These are phyloP conservation scores for Aegilops longissima DNA, from an alignment of 176 grass and related monocot genomes.

Conservation along the genomic window DNA sequence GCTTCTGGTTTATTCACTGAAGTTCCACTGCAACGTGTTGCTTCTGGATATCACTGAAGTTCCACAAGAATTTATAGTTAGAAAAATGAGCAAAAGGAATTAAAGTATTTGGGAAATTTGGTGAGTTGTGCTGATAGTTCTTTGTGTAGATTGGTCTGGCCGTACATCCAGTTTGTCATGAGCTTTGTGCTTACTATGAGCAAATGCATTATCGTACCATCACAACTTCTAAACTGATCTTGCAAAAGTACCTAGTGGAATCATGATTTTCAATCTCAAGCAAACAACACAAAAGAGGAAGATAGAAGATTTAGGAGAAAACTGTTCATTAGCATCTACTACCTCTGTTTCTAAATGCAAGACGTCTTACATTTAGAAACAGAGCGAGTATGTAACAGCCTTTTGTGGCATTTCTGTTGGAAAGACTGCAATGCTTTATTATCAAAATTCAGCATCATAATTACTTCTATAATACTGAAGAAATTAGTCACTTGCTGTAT, in stretches of 20 bases:
- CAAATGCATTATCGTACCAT: not conserved
- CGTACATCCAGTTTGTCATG: not conserved
- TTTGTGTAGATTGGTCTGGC: not conserved
- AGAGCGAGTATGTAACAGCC: not conserved
- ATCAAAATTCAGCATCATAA: constrained; percentile 36
- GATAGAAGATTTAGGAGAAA: not conserved
- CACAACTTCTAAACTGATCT: constrained; percentile 1
- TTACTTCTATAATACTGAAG: constrained; percentile 36
- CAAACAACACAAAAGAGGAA: not conserved
- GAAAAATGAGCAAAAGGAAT: not conserved
- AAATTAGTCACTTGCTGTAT: constrained; percentile 45
- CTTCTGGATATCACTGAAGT: not conserved
- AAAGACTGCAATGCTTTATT: constrained; percentile 16
- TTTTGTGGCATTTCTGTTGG: not conserved
- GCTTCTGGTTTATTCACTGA: no score
- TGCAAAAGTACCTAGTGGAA: not conserved
- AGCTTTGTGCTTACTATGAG: not conserved
- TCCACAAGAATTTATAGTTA: not conserved
- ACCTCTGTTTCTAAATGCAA: no score
- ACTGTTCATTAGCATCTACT: not conserved
- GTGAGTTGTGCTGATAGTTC: not conserved
- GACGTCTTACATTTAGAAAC: no score
- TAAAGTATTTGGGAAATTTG: not conserved
- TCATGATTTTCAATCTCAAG: not conserved
- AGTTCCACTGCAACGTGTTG: not conserved